phyloP scores from a whole-genome alignment of 371 early-diverging fungal genomes.

The Lichtheimia hyalospora region DNA sequence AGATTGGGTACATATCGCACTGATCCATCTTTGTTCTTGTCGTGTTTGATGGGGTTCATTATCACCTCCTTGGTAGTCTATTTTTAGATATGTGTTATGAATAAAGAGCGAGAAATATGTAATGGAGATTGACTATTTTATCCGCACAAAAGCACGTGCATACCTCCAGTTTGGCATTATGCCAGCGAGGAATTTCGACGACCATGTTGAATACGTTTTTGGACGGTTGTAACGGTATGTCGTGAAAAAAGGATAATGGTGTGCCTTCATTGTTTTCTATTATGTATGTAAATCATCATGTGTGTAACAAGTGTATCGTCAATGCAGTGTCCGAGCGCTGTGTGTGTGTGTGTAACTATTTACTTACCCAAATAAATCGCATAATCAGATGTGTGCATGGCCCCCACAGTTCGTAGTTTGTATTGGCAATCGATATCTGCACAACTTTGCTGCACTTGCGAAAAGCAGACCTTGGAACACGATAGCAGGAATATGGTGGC shows the following conservation, averaged over 20 bases:
- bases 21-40: conserved; percentile 95
- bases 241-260: conserved; percentile 12
- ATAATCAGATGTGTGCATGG: neutral
- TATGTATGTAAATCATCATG: no score
- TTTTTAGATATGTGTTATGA: neutral
- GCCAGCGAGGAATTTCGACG: conserved; percentile 99
- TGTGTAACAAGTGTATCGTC: neutral
- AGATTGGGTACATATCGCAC: conserved; percentile 97
- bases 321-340: neutral
- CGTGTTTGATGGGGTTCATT: conserved; percentile 99
- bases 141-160: neutral
- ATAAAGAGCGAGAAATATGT: neutral
- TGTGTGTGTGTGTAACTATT: neutral
- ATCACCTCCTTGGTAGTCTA: conserved; percentile 12
- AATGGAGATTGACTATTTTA: no score
- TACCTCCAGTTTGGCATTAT: conserved; percentile 99
- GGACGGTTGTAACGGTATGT: conserved; percentile 8
- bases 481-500: no score
- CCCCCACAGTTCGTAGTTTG: neutral
- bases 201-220: conserved; percentile 76
- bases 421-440: conserved; percentile 4
- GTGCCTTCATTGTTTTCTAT: conserved; percentile 9
- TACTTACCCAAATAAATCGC: conserved; percentile 2
- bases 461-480: no score
- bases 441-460: neutral